phyloP scores from a whole-genome alignment of 768 basidiomycete genomes.

The Ramaria sp. region DNA sequence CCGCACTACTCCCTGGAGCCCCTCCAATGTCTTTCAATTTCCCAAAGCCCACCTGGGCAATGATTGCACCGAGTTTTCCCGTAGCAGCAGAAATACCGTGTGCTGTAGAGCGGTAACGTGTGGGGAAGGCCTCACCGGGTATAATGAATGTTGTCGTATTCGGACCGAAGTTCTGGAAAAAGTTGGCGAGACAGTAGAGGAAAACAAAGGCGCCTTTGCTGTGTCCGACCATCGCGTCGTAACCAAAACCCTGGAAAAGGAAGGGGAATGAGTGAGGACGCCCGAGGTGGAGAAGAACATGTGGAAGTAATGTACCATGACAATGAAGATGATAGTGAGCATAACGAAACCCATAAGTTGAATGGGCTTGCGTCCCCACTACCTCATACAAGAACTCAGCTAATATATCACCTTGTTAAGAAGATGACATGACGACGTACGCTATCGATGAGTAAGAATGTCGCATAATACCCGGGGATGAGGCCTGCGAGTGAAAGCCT shows the following conservation, averaged over 20 bases:
- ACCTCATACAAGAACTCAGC: constrained; percentile 23
- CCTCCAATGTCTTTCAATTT: constrained; percentile 63
- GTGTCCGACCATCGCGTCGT: constrained; percentile 37
- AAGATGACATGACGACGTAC: constrained; percentile 6
- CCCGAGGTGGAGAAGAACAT: neutral
- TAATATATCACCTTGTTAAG: no score
- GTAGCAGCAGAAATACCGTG: constrained; percentile 78
- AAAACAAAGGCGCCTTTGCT: constrained; percentile 56
- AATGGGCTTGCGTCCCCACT: constrained; percentile 74
- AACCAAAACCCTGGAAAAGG: constrained; percentile 53
- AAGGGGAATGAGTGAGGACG: neutral
- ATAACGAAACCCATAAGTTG: constrained; percentile 69
- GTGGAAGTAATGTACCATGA: constrained; percentile 40
- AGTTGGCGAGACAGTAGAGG: constrained; percentile 79
- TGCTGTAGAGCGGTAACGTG: constrained; percentile 76
- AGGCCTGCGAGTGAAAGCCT: constrained; percentile 69
- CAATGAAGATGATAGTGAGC: constrained; percentile 54
- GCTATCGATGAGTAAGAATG: constrained; percentile 55
- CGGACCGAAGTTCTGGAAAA: constrained; percentile 86
- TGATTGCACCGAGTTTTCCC: constrained; percentile 76
- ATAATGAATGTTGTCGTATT: constrained; percentile 74
- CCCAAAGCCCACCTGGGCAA: constrained; percentile 70
- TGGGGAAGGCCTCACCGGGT: constrained; percentile 80
- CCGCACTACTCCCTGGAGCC: constrained; percentile 15
- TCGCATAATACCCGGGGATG: constrained; percentile 68